Percentiles rank a stretch among this genome's conserved stretches.
Evolutionary conservation across 2,329 filamentous ascomycete species (phyloP).

Genomic region (Dendrostoma leiphaemia): DNA sequence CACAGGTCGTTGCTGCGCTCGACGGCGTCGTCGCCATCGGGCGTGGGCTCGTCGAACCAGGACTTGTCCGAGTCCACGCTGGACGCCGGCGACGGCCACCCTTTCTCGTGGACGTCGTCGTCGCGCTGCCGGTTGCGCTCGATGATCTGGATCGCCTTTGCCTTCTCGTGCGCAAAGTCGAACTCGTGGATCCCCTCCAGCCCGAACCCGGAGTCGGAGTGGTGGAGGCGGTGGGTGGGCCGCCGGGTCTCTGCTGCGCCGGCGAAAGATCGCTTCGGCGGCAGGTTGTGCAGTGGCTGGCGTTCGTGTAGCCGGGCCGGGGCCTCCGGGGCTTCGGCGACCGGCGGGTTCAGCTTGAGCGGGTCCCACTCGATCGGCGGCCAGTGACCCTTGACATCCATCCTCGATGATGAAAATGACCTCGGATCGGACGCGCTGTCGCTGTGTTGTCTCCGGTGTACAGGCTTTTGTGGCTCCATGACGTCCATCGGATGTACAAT

Average conservation of each 20-base stretch:
- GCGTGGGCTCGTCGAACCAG: conserved; percentile 13
- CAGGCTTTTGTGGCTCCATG: conserved; percentile 2
- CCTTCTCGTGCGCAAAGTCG: conserved; percentile 31
- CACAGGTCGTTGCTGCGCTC: conserved; percentile 11
- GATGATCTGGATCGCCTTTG: conserved; percentile 6
- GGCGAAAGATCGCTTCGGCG: conserved; percentile 9
- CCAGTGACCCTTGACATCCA: conserved; percentile 18
- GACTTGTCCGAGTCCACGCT: conserved; percentile 19
- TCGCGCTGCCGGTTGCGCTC: conserved; percentile 3
- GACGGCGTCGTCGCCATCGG: conserved; percentile 8
- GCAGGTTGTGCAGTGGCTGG: conserved; percentile 4
- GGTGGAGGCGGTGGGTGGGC: conserved; percentile 10
- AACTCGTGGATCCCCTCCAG: conserved; percentile 31
- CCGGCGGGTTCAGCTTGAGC: conserved; percentile 32
- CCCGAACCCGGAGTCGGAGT: conserved; percentile 19
- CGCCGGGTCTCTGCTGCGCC: conserved; percentile 1
- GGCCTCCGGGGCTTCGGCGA: neutral
- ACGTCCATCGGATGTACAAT: conserved; percentile 8
- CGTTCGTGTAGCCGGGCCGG: conserved; percentile 11
- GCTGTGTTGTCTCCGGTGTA: conserved; percentile 13
- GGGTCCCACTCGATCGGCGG: conserved; percentile 31
- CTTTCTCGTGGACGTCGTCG: conserved; percentile 8
- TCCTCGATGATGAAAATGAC: neutral
- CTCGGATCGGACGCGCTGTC: conserved; percentile 5
- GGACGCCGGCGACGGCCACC: conserved; percentile 18